Evolutionary conservation across 345 rosid genomes (phyloP).

Genomic region (Arabis hirsuta): DNA sequence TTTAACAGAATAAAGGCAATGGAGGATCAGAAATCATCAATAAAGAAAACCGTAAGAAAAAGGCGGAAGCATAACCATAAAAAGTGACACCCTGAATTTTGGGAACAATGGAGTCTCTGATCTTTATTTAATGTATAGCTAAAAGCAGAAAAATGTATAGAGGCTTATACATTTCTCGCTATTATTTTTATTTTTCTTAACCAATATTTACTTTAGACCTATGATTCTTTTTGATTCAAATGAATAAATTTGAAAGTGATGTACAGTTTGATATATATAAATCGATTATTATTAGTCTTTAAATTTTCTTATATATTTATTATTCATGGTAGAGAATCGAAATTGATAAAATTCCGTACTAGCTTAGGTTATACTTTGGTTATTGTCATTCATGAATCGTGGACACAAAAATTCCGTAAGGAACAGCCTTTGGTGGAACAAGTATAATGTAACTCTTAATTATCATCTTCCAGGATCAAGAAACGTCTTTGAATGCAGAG

Average conservation of each 20-base stretch:
- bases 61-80: constrained; percentile 39
- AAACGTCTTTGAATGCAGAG: constrained; percentile 28
- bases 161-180: not conserved
- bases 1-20: constrained; percentile 33
- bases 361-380: constrained; percentile 13
- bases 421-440: not conserved
- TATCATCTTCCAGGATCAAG: constrained; percentile 9
- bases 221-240: constrained; percentile 37
- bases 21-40: constrained; percentile 25
- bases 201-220: constrained; percentile 21
- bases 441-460: not conserved
- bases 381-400: constrained; percentile 1
- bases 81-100: constrained; percentile 35
- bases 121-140: constrained; percentile 32
- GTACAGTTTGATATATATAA: constrained; percentile 18
- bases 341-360: not conserved
- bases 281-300: not conserved
- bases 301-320: not conserved
- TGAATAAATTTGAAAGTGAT: constrained; percentile 32
- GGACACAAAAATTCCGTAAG: not conserved
- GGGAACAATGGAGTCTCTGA: constrained; percentile 33
- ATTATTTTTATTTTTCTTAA: constrained; percentile 8
- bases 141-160: constrained; percentile 11
- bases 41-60: constrained; percentile 19
- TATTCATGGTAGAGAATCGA: not conserved